These are phyloP conservation scores for Ophiostoma sp. DNA, from an alignment of 2,329 filamentous ascomycete species.

Conservation along the genomic window DNA sequence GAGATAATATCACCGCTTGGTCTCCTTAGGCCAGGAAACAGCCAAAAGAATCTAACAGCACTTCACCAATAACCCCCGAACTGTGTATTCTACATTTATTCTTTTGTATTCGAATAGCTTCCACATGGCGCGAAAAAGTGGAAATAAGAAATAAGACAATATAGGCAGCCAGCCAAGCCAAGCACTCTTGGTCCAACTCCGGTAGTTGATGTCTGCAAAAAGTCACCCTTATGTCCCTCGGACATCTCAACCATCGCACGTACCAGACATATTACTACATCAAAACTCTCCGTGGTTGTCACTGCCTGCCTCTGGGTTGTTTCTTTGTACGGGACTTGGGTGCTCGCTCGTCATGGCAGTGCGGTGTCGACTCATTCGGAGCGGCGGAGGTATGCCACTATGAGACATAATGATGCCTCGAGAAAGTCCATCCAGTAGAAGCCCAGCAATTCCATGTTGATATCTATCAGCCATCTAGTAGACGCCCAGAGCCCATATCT, in stretches of 20 bases:
- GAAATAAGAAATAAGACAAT: not conserved
- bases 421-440: no score
- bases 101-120: not conserved
- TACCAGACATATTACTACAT: not conserved
- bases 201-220: not conserved
- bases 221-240: not conserved
- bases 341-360: no score
- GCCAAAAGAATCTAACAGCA: not conserved
- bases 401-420: not conserved
- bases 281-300: not conserved
- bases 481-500: not conserved
- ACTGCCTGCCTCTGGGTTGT: not conserved
- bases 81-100: not conserved
- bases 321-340: not conserved
- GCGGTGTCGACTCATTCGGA: no score
- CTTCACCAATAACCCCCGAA: not conserved
- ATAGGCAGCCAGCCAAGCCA: not conserved
- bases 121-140: not conserved
- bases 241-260: not conserved
- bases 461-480: no score
- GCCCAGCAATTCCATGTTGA: no score
- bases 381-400: not conserved
- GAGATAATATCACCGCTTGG: not conserved
- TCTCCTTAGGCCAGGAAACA: not conserved
- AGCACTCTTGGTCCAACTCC: not conserved